Evolutionary conservation across 2,329 filamentous ascomycete genomes (phyloP), one percentile per base, ranked within the genome.

Genomic region (Colletotrichum lentis): DNA sequence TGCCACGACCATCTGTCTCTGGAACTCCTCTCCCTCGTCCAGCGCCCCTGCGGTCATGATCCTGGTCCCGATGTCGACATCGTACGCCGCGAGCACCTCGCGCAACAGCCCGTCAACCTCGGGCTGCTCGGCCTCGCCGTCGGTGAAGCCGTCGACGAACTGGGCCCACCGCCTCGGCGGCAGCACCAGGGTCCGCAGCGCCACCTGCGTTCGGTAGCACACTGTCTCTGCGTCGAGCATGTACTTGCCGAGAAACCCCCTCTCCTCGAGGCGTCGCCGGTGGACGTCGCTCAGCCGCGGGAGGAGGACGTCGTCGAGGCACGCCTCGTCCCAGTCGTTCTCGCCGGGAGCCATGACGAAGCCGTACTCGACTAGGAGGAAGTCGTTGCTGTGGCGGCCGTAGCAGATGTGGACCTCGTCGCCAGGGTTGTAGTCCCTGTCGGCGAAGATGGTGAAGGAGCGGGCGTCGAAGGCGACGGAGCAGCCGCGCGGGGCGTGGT

Each of bases 351-450:
- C 72, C 24, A 84, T 75, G 12, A 83, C 74, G 71, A 87, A 87
- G 5, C 85, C 85, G 71, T 87, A 94, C 77, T 93, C 91, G 0
- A 87, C 84, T 2, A 94, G 83, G 20, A 94, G 78, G 71, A 91
- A 91, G 74, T 94, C 91, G 70, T 92, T 92, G 35, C 84, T 84
- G 75, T 94, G 91, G 1, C 83, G 76, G 3, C 91, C 91, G 73
- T 94, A 94, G 35, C 85, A 88, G 31, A 91, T 87, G 68, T 85
- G 86, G 1, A 94, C 79, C 78, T 94, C 91, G 22, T 91, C 86
- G 10, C 88, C 88, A 2, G 76, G 73, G 1, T 75, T 76, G 73
- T 90, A 89, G 0, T 79, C 74, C 2, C 80, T 76, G 54, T 83
- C 78, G 2, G 87, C 83, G 20, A 78, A 82, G 54, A 92, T 82